phyloP scores from a whole-genome alignment of 2,329 filamentous ascomycete genomes.

The Fusarium foetens region DNA sequence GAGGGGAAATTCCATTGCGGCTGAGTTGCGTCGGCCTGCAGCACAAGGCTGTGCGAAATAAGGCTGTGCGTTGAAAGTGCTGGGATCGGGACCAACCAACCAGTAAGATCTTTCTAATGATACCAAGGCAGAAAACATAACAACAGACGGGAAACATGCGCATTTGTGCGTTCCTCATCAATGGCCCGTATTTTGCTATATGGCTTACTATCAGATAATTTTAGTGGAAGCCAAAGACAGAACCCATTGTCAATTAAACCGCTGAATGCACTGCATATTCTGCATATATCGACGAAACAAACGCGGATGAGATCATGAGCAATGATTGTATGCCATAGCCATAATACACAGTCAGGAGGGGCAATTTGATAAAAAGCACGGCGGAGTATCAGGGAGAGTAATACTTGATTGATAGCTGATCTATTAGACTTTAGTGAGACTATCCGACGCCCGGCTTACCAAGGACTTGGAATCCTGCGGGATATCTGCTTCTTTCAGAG shows the following conservation, averaged over 20 bases:
- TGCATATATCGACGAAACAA: no score
- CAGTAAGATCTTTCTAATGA: not conserved
- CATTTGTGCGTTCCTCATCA: not conserved
- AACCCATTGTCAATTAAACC: not conserved
- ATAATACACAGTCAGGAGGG: not conserved
- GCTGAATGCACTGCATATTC: no score
- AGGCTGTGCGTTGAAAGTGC: not conserved
- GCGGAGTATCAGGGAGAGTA: rapidly evolving
- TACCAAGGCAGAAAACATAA: not conserved
- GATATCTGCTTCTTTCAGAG: not conserved
- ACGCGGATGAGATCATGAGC: no score
- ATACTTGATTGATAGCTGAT: not conserved
- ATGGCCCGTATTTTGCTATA: not conserved
- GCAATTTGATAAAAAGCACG: not conserved
- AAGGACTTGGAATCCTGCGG: not conserved
- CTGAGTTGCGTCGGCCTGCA: not conserved
- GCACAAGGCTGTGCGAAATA: not conserved
- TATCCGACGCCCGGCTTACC: not conserved
- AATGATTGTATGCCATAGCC: no score
- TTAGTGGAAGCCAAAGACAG: no score
- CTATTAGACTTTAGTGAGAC: not conserved
- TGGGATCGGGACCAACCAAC: not conserved
- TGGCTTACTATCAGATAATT: no score
- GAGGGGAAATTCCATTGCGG: not conserved
- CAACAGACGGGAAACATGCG: not conserved